Percentiles rank a stretch among this genome's conserved stretches.
phyloP scores from a whole-genome alignment of 2,329 filamentous ascomycete genomes.

The Cryphonectria naterciae region DNA sequence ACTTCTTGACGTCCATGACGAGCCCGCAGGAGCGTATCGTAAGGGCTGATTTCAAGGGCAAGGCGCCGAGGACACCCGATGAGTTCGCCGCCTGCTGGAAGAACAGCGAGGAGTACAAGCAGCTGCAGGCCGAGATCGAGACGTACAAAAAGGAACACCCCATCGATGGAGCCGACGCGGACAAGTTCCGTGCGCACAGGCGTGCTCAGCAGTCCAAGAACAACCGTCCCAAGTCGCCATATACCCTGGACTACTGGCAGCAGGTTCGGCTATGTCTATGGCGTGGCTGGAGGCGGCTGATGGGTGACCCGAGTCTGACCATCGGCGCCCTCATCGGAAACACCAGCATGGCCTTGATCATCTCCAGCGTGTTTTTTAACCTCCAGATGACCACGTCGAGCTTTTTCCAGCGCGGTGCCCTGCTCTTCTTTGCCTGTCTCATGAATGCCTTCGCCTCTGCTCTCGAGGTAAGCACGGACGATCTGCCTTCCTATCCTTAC shows the following conservation, averaged over 20 bases:
- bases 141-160: slow-evolving; percentile 58
- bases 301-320: slow-evolving; percentile 76
- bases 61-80: slow-evolving; percentile 62
- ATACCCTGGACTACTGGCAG: slow-evolving; percentile 75
- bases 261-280: slow-evolving; percentile 80
- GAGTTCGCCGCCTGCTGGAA: slow-evolving; percentile 65
- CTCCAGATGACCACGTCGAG: slow-evolving; percentile 65
- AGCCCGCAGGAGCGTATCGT: slow-evolving; percentile 60
- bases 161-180: slow-evolving; percentile 59
- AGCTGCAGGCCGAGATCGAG: slow-evolving; percentile 59
- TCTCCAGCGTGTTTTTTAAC: slow-evolving; percentile 82
- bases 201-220: slow-evolving; percentile 59
- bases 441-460: slow-evolving; percentile 84
- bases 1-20: slow-evolving; percentile 75
- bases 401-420: slow-evolving; percentile 78
- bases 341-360: slow-evolving; percentile 74
- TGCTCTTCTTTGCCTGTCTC: slow-evolving; percentile 86
- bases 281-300: slow-evolving; percentile 78
- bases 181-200: slow-evolving; percentile 59
- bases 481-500: neutral
- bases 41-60: slow-evolving; percentile 59
- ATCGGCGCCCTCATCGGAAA: slow-evolving; percentile 73
- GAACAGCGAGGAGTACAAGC: slow-evolving; percentile 54
- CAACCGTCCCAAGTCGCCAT: slow-evolving; percentile 74
- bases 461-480: slow-evolving; percentile 60